These are phyloP conservation scores for Fusarium torreyae DNA, from an alignment of 2,329 filamentous ascomycete species.

Conservation along the genomic window DNA sequence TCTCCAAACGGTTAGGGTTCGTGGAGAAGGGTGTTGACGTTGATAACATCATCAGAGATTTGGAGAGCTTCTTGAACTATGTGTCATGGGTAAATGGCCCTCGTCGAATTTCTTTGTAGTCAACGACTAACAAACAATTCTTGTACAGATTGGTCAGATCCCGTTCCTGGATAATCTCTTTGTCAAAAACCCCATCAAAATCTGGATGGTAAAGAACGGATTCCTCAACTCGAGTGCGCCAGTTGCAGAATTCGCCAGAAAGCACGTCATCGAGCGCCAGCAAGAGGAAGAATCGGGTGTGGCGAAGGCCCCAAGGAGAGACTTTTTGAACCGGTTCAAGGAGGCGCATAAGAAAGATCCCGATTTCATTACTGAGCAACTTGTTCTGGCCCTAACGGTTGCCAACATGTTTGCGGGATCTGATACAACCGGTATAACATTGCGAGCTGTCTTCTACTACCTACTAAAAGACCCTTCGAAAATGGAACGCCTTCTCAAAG, in stretches of 20 bases:
- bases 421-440: slow-evolving; percentile 83
- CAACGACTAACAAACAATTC: neutral
- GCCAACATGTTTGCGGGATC: slow-evolving; percentile 80
- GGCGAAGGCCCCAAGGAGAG: slow-evolving; percentile 55
- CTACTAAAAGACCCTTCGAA: slow-evolving; percentile 72
- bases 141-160: slow-evolving; percentile 76
- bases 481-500: slow-evolving; percentile 68
- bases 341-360: slow-evolving; percentile 76
- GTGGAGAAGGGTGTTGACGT: slow-evolving; percentile 80
- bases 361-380: slow-evolving; percentile 77
- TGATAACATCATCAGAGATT: slow-evolving; percentile 77
- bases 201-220: slow-evolving; percentile 75
- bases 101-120: neutral
- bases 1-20: slow-evolving; percentile 81
- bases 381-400: slow-evolving; percentile 74
- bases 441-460: slow-evolving; percentile 80
- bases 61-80: slow-evolving; percentile 76
- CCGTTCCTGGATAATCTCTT: slow-evolving; percentile 77
- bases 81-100: slow-evolving; percentile 70
- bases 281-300: slow-evolving; percentile 53
- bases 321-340: slow-evolving; percentile 80
- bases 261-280: slow-evolving; percentile 75
- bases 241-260: slow-evolving; percentile 77
- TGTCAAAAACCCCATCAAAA: slow-evolving; percentile 80
- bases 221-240: slow-evolving; percentile 78